Base-by-base conservation (phyloP, 306 rosid species). In the Myrica gale region DNA sequence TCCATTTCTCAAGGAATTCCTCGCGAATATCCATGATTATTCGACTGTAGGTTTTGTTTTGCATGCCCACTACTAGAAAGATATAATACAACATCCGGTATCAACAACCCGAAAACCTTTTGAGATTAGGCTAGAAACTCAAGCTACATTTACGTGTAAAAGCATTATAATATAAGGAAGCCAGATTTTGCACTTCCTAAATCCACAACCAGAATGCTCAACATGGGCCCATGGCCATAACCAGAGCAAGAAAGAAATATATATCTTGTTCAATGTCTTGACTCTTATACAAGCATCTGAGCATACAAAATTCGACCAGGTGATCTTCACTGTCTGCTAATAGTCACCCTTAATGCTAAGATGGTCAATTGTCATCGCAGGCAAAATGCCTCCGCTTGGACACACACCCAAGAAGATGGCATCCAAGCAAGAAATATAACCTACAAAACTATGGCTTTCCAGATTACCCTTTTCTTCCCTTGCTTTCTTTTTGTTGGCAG, bases 391-490 rank as follows among this genome's bases (percentile, higher is more conserved):
- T 21, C 37, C 63, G 3, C 32, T 19, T 21, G 63, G 63, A 57
- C 12, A 57, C 37, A 73, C 71, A 74, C 20, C 74, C 69, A 47
- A 60, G 44, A 67, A 9, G 60, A 44, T 48, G 62, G 69, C 83
- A 72, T 76, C 81, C 70, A 82, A 67, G 73, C 48, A 74, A 72
- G 56, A 78, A 58, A 73, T 51, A 66, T 68, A 57, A 48, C 46
- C 21, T 65, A 10, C 20, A 65, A 65, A 70, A 16, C 19, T 60
- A 23, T 71, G 48, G 67, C 61, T 69, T 46, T 46, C 21, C 77
- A 15, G n/a, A 17, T 77, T 52, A 37, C 68, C 8, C 9, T 72
- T 26, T 50, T 26, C 45, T 46, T 47, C 50, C 73, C 50, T 46
- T 52, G 32, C 58, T 63, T 69, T 69, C 55, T 55, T 71, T 70